A percentile compares a stretch with the other conserved stretches of the same genome.
Evolutionary conservation across 1,139 yeast genomes (phyloP).

Genomic region (Diutina neorugosa): DNA sequence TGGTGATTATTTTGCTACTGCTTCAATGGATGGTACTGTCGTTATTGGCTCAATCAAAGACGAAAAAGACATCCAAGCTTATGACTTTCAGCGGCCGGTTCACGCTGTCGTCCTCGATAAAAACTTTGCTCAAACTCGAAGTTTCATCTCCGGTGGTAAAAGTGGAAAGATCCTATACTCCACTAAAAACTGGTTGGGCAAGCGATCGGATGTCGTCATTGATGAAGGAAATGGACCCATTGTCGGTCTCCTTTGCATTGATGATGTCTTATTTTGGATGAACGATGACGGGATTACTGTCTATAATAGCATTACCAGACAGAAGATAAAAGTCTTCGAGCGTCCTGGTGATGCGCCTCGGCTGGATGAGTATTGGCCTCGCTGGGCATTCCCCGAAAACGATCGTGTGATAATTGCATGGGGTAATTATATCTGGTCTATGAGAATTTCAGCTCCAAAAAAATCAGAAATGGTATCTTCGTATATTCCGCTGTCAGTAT

Average conservation of each 20-base stretch:
- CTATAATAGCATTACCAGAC: constrained; percentile 32
- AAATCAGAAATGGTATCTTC: background rate
- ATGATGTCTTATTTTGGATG: constrained; percentile 70
- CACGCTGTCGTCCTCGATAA: constrained; percentile 77
- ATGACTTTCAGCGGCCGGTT: constrained; percentile 79
- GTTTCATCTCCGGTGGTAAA: constrained; percentile 82
- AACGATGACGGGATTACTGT: constrained; percentile 69
- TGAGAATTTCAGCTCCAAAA: constrained; percentile 20
- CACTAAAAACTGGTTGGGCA: constrained; percentile 78
- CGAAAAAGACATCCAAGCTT: constrained; percentile 54
- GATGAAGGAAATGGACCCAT: constrained; percentile 62
- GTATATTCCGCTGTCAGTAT: constrained; percentile 33
- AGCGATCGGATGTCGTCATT: constrained; percentile 53
- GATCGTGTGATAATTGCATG: constrained; percentile 72
- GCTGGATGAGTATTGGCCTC: constrained; percentile 80
- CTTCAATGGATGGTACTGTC: constrained; percentile 88
- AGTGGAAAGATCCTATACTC: constrained; percentile 73
- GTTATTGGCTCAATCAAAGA: constrained; percentile 64
- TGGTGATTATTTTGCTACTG: constrained; percentile 67
- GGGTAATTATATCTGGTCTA: constrained; percentile 69
- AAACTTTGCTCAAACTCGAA: constrained; percentile 45
- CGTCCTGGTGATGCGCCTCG: constrained; percentile 54
- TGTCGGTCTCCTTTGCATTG: constrained; percentile 47
- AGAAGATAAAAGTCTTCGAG: constrained; percentile 35
- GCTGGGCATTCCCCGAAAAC: constrained; percentile 53